phyloP scores from a whole-genome alignment of 192 early-diverging fungal species.

The Linnemannia exigua region DNA sequence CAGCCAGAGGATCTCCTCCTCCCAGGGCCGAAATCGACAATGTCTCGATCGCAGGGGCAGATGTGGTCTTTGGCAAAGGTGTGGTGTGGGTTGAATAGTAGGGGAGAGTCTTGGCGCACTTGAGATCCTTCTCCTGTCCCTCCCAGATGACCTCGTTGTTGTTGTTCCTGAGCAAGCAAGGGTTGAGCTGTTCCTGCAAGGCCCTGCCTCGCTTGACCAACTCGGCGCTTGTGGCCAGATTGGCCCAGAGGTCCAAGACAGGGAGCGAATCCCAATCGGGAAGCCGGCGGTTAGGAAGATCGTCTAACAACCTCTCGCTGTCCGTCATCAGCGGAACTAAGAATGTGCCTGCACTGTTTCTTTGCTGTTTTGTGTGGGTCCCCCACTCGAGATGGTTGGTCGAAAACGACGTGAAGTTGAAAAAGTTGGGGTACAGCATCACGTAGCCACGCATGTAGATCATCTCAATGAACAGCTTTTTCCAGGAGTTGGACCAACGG shows the following conservation, averaged over 20 bases:
- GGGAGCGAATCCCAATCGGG: constrained; percentile 64
- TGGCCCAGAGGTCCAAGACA: constrained; percentile 68
- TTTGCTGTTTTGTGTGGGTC: constrained; percentile 65
- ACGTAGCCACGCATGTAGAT: constrained; percentile 72
- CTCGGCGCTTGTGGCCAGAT: constrained; percentile 60
- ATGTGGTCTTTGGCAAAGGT: constrained; percentile 43
- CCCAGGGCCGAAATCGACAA: constrained; percentile 34
- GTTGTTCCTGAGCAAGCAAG: constrained; percentile 46
- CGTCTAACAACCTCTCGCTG: constrained; percentile 55
- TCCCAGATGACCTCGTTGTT: constrained; percentile 55
- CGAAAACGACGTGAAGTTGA: constrained; percentile 69
- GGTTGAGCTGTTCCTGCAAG: constrained; percentile 57
- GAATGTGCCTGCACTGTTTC: constrained; percentile 63
- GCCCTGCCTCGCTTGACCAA: constrained; percentile 57
- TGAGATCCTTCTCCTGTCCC: constrained; percentile 53
- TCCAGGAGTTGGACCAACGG: constrained; percentile 74
- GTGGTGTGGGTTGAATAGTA: constrained; percentile 56
- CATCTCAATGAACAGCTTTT: constrained; percentile 72
- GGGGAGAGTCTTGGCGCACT: constrained; percentile 51
- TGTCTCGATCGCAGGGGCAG: constrained; percentile 30
- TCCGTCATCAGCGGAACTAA: constrained; percentile 71
- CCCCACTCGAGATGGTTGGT: constrained; percentile 75
- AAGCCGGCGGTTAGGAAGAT: constrained; percentile 64
- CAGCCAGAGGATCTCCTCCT: not conserved
- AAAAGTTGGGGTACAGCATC: constrained; percentile 75